Conservation (phyloP, 148 eudicot genomes). For the Chenopodium berlandieri region DNA sequence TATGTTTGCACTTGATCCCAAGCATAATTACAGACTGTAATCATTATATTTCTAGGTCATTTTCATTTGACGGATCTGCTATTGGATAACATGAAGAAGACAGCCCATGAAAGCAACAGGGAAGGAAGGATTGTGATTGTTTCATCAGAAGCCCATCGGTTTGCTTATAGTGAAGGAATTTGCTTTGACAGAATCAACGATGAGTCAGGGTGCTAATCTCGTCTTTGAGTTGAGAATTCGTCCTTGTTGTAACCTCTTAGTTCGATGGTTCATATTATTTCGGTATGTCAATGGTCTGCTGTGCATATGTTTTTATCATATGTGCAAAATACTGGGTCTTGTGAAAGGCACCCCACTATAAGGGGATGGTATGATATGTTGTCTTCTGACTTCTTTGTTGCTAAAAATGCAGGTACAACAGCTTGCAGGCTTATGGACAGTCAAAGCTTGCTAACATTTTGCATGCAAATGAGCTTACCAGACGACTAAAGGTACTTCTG, state of each 20-base stretch:
- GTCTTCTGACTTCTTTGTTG: too few species aligned
- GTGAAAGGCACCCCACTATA: not conserved
- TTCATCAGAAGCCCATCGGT: conserved; percentile 61
- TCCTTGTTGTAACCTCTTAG: not conserved
- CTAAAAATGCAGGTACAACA: conserved; percentile 47
- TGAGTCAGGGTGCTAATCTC: conserved; percentile 42
- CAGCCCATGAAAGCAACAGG: conserved; percentile 50
- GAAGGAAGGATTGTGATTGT: conserved; percentile 88
- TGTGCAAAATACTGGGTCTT: not conserved
- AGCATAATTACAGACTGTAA: not conserved
- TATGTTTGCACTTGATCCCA: too few species aligned
- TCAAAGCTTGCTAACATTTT: conserved; percentile 86
- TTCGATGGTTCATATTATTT: not conserved
- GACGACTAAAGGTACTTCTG: conserved; percentile 54
- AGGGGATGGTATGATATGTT: conserved; percentile 3
- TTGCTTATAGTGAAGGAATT: conserved; percentile 64
- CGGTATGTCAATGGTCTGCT: not conserved
- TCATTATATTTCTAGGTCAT: conserved; percentile 47
- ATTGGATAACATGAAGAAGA: conserved; percentile 72
- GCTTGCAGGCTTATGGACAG: conserved; percentile 70
- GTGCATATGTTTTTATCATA: not conserved
- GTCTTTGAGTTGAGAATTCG: not conserved
- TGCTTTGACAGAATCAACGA: conserved; percentile 74
- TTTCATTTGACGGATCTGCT: conserved; percentile 80
- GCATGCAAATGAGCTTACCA: conserved; percentile 76